Conservation (phyloP, 208 protist species). For the Acanthamoeba healyi region DNA sequence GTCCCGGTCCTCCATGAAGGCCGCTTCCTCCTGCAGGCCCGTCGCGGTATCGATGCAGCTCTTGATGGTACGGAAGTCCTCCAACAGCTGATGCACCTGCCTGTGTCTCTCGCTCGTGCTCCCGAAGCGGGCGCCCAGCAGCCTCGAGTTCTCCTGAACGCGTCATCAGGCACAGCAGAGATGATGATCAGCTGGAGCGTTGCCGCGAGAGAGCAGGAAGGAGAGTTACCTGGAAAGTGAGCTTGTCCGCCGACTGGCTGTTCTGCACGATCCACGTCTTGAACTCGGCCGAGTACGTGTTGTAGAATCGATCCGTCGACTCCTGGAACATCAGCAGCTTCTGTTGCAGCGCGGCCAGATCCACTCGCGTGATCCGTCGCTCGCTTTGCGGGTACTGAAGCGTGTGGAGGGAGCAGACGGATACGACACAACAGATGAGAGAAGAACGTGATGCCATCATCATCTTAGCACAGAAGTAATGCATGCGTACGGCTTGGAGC, state of each 20-base stretch:
- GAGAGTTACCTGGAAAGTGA: not conserved
- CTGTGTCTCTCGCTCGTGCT: not conserved
- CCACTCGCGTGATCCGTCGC: not conserved
- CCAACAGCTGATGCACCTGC: constrained; percentile 11
- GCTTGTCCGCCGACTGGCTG: not conserved
- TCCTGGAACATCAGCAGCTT: not conserved
- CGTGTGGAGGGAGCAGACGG: not conserved
- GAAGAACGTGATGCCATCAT: too few species aligned
- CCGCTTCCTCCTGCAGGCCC: not conserved
- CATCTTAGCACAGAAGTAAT: not conserved
- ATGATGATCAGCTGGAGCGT: not conserved
- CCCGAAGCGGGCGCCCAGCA: not conserved
- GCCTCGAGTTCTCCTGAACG: not conserved
- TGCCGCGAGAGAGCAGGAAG: not conserved
- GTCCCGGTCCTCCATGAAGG: constrained; percentile 5
- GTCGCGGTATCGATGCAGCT: not conserved
- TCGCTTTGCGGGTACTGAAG: constrained; percentile 21
- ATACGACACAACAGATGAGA: not conserved
- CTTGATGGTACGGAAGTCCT: constrained; percentile 38
- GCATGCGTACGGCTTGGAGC: constrained; percentile 9
- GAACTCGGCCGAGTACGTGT: not conserved
- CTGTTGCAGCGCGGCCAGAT: not conserved
- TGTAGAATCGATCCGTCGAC: constrained; percentile 11
- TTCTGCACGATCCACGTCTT: constrained; percentile 35
- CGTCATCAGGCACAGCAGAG: not conserved